Evolutionary conservation across 2,329 filamentous ascomycete genomes (phyloP).

Genomic region (Orbilia javanica): DNA sequence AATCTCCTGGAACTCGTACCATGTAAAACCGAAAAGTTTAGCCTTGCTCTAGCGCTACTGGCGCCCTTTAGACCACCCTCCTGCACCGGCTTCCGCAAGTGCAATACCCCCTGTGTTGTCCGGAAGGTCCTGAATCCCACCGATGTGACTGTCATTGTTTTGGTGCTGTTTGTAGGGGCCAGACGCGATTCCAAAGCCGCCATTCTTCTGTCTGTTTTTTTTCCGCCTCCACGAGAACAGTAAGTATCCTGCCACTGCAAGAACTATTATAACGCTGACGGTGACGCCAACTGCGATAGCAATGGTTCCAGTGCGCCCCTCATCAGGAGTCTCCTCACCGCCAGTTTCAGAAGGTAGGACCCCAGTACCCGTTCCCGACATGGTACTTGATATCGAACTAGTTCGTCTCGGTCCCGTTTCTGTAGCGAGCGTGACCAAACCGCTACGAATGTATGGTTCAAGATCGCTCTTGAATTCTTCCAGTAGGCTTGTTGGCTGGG

Average conservation of each 20-base stretch:
- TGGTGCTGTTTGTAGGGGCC: slow-evolving; percentile 52
- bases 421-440: slow-evolving; percentile 32
- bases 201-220: slow-evolving; percentile 6
- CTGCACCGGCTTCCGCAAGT: slow-evolving; percentile 31
- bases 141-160: slow-evolving; percentile 48
- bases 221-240: slow-evolving; percentile 36
- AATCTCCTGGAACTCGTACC: too few relatives aligned
- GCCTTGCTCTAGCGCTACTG: too few relatives aligned
- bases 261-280: slow-evolving; percentile 37
- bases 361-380: neutral
- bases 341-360: neutral
- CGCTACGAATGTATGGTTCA: slow-evolving; percentile 34
- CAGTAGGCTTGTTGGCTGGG: slow-evolving; percentile 38
- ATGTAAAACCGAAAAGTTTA: too few relatives aligned
- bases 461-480: slow-evolving; percentile 19
- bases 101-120: slow-evolving; percentile 47
- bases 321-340: neutral
- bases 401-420: neutral
- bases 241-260: slow-evolving; percentile 43
- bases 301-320: slow-evolving; percentile 25
- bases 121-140: slow-evolving; percentile 44
- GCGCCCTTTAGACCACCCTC: slow-evolving; percentile 29
- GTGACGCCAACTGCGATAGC: slow-evolving; percentile 45
- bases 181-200: neutral
- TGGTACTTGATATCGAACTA: neutral